Base-by-base conservation (phyloP, 2,329 filamentous ascomycete genomes). In the Alternaria alternata region DNA sequence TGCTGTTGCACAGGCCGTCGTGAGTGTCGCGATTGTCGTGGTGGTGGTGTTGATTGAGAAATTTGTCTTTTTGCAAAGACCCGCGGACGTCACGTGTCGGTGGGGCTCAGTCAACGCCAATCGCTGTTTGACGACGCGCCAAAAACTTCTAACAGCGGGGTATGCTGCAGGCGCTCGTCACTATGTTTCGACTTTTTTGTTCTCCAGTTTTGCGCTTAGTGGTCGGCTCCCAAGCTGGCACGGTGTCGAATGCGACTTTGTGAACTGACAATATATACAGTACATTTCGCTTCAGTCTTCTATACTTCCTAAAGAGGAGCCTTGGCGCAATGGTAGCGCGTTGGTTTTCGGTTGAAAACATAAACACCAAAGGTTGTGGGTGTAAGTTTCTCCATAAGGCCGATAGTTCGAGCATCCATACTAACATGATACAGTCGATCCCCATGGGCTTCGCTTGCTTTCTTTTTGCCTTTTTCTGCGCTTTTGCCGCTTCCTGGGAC, bases 241-340 rank as follows among this genome's bases (percentile, higher is more conserved):
- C n/a, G 8, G 41, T n/a, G 20, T n/a, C 7, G 4, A 24, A 7
- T 7, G 11, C 28, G 9, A 14, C 5, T 34, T 41, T 3, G 5
- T 4, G 24, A 7, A 36, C 28, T 7, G 18, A 39, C 32, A 14
- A 51, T 44, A 52, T 47, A 47, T 43, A 20, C 9, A 11, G 39
- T 36, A 30, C 12, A 57, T 44, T 26, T 22, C 11, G 54, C 26
- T 14, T 16, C 53, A 60, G 57, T 57, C 20, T 52, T 60, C 57
- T 47, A 60, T 44, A 57, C 39, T 46, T 42, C 56, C 57, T 18
- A 47, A 60, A 60, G 28, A 55, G 65, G 65, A 64, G 63, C 64
- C 63, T 66, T 69, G 66, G 66, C 66, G 66, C 66, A 69, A 69
- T 69, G 66, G 66, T 66, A 66, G 63, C 65, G 66, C 66, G 66